Conservation (phyloP, 768 basidiomycete genomes). For the Gloeopeniophorella convolvens region DNA sequence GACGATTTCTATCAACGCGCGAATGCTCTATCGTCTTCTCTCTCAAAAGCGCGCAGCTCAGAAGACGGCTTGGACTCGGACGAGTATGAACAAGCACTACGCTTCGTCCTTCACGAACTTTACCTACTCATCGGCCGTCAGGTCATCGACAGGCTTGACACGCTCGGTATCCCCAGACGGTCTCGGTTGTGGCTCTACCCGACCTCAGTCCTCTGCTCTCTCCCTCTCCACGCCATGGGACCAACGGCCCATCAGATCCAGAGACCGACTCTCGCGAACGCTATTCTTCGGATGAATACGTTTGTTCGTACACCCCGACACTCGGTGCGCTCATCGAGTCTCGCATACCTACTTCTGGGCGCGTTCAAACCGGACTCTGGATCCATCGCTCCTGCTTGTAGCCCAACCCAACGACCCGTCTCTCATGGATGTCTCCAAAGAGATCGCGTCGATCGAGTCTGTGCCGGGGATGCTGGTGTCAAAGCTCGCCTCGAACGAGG, state of each 20-base stretch:
- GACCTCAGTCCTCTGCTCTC: slow-evolving; percentile 1
- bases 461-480: neutral
- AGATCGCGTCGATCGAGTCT: neutral
- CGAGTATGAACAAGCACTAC: neutral
- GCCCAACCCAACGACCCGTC: neutral
- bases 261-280: neutral
- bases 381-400: neutral
- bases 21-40: neutral
- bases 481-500: neutral
- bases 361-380: neutral
- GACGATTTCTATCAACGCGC: neutral
- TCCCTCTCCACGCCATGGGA: slow-evolving; percentile 17
- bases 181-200: slow-evolving; percentile 13
- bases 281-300: slow-evolving; percentile 5
- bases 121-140: slow-evolving; percentile 5
- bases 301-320: slow-evolving; percentile 15
- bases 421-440: neutral
- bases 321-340: neutral
- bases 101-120: neutral
- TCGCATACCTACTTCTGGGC: neutral
- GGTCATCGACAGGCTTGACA: neutral
- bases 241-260: neutral
- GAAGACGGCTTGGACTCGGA: neutral
- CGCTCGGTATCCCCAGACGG: neutral
- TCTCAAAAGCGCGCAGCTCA: neutral